phyloP scores from a whole-genome alignment of 441 rosid species.

The Euphorbia celastroides region DNA sequence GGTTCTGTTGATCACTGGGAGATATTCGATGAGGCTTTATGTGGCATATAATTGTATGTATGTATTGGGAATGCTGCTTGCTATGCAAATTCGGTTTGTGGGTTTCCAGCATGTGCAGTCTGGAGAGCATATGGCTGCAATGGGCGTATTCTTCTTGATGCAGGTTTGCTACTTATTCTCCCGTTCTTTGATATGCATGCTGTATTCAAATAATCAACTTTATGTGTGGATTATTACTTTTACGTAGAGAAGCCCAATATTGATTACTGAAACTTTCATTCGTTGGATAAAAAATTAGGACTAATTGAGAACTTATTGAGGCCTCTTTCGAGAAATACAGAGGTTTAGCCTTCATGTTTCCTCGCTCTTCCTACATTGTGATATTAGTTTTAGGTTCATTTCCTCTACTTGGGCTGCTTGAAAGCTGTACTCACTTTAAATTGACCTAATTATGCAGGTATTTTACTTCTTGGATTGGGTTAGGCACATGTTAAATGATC shows the following conservation, averaged over 20 bases:
- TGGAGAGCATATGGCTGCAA: constrained; percentile 98
- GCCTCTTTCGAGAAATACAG: background rate
- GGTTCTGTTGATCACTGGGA: constrained; percentile 82
- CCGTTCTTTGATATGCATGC: background rate
- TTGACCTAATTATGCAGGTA: constrained; percentile 40
- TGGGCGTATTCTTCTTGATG: constrained; percentile 94
- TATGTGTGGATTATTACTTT: background rate
- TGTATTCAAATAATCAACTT: background rate
- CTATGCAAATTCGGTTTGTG: constrained; percentile 97
- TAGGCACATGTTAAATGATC: constrained; percentile 68
- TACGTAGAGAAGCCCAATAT: background rate
- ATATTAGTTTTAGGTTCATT: background rate
- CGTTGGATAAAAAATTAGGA: background rate
- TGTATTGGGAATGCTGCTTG: constrained; percentile 92
- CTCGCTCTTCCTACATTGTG: background rate
- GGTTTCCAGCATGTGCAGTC: constrained; percentile 99
- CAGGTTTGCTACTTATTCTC: constrained; percentile 45
- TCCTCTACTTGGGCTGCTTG: background rate
- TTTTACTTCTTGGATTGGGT: constrained; percentile 95
- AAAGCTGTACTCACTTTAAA: background rate
- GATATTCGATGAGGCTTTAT: constrained; percentile 87
- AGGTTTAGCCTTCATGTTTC: background rate
- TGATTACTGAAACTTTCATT: background rate
- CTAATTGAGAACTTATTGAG: background rate
- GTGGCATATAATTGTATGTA: constrained; percentile 89